A percentile compares a stretch with the other conserved stretches of the same genome.
These are phyloP conservation scores for Entonaema liquescens DNA, from an alignment of 495 filamentous ascomycete species.

Conservation along the genomic window DNA sequence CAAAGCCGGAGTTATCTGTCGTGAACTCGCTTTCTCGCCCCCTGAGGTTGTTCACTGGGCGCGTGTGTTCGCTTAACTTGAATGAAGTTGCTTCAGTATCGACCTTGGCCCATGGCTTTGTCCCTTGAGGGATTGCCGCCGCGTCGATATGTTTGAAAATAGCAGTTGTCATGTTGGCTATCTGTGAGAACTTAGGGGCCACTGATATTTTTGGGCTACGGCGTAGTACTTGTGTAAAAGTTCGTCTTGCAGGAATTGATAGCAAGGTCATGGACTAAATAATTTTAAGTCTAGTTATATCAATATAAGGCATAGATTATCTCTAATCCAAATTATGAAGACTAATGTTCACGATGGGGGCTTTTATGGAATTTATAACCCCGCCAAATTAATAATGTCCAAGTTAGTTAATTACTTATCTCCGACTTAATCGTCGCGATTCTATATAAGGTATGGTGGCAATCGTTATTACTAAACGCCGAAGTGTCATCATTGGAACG, in stretches of 20 bases:
- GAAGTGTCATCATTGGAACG: constrained; percentile 30
- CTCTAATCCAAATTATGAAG: no score
- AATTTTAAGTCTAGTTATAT: neutral
- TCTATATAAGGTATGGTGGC: constrained; percentile 5
- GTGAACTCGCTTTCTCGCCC: constrained; percentile 42
- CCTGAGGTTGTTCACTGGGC: constrained; percentile 48
- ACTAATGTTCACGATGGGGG: neutral
- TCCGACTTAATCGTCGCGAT: neutral
- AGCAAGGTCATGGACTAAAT: constrained; percentile 20
- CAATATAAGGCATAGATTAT: neutral
- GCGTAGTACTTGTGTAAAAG: constrained; percentile 15
- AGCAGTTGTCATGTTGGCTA: constrained; percentile 44
- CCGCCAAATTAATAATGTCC: constrained; percentile 5
- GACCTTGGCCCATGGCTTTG: constrained; percentile 54
- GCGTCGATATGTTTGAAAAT: constrained; percentile 45
- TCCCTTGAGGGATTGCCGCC: constrained; percentile 30
- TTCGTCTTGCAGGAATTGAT: constrained; percentile 19
- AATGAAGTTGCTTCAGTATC: constrained; percentile 48
- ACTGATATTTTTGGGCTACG: neutral
- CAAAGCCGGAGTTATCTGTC: constrained; percentile 55
- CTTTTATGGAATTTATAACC: constrained; percentile 5
- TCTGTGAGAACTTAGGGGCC: constrained; percentile 6
- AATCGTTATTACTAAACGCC: constrained; percentile 7
- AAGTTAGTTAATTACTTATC: constrained; percentile 5
- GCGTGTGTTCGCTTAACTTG: constrained; percentile 33